Conservation (phyloP, 306 rosid species). For the Begonia masoniana region DNA sequence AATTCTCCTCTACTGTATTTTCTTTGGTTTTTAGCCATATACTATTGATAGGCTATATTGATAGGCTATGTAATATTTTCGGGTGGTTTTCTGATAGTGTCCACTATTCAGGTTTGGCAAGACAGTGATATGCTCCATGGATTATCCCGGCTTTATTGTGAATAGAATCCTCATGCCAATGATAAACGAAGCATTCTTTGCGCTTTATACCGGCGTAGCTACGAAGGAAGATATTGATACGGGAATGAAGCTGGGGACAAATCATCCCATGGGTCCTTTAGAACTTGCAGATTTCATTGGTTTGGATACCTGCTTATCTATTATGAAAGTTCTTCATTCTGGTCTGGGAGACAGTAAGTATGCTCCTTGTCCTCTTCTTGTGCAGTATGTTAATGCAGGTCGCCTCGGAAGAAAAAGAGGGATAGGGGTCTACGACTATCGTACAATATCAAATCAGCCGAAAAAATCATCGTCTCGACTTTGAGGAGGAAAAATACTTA, state of each 20-base stretch:
- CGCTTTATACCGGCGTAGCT: constrained; percentile 66
- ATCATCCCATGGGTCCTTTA: constrained; percentile 95
- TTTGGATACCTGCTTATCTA: constrained; percentile 83
- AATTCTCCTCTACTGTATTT: too few relatives aligned
- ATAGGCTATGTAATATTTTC: too few relatives aligned
- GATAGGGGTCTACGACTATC: constrained; percentile 67
- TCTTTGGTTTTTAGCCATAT: too few relatives aligned
- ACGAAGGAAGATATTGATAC: constrained; percentile 80
- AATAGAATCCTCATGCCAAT: constrained; percentile 83
- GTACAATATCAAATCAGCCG: constrained; percentile 10
- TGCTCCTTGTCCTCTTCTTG: constrained; percentile 84
- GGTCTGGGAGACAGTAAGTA: constrained; percentile 81
- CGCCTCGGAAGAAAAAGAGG: constrained; percentile 77
- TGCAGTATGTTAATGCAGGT: constrained; percentile 77
- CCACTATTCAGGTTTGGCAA: constrained; percentile 30
- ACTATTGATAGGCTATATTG: too few relatives aligned
- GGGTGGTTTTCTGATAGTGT: too few relatives aligned
- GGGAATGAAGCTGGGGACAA: constrained; percentile 90
- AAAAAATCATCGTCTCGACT: constrained; percentile 40
- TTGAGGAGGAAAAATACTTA: constrained; percentile 3
- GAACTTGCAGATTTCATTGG: constrained; percentile 96
- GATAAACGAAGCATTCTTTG: constrained; percentile 80
- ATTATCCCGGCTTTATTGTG: constrained; percentile 76
- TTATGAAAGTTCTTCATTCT: constrained; percentile 77
- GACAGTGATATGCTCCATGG: constrained; percentile 48